Conservation (phyloP, 805 yeast genomes). For the Saccharomycopsis sp. region DNA sequence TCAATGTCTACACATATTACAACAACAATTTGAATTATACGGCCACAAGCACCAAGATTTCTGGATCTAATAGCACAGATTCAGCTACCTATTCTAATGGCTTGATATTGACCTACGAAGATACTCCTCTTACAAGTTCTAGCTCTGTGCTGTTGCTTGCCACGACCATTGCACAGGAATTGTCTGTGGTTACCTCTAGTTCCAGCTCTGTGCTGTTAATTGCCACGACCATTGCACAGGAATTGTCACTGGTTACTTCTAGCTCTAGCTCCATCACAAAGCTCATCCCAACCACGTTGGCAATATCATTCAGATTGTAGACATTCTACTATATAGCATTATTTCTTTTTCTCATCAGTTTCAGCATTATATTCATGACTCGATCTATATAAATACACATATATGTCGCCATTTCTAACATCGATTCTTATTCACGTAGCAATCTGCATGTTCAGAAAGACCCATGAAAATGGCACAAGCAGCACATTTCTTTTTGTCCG, state of each 20-base stretch:
- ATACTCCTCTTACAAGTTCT: background rate
- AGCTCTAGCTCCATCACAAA: background rate
- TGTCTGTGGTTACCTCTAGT: background rate
- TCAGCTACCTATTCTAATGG: background rate
- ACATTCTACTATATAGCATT: background rate
- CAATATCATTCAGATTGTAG: background rate
- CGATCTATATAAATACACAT: too few species aligned
- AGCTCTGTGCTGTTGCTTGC: background rate
- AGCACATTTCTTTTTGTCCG: background rate
- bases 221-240: background rate
- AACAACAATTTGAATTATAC: background rate
- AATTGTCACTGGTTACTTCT: background rate
- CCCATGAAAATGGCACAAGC: background rate
- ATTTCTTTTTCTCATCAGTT: background rate
- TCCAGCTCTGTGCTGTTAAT: background rate
- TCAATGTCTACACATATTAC: background rate
- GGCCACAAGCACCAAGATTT: background rate
- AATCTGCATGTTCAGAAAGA: too few species aligned
- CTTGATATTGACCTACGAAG: background rate
- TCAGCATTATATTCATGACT: too few species aligned
- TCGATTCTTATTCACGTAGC: too few species aligned
- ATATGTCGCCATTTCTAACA: background rate
- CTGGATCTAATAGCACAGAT: background rate
- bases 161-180: background rate
- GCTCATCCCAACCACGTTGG: background rate